phyloP scores from a whole-genome alignment of 768 basidiomycete genomes.

The Polyporus arcularius region DNA sequence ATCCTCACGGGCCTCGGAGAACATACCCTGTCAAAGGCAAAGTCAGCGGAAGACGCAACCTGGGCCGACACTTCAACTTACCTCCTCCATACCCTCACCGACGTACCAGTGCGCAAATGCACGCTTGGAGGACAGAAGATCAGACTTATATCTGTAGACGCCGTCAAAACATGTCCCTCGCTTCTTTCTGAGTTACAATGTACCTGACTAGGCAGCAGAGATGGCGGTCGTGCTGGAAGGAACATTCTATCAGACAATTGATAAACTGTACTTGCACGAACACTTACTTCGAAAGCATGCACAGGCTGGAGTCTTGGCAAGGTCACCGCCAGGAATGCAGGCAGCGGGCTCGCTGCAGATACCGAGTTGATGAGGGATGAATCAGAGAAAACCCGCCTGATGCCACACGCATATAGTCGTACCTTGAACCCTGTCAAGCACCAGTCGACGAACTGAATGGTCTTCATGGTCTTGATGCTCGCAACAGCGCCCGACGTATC shows the following conservation, averaged over 20 bases:
- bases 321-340: slow-evolving; percentile 89
- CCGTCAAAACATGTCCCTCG: neutral
- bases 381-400: slow-evolving; percentile 24
- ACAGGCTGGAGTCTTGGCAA: slow-evolving; percentile 94
- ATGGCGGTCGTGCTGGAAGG: slow-evolving; percentile 80
- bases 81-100: slow-evolving; percentile 99
- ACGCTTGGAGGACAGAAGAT: slow-evolving; percentile 95
- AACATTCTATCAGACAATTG: neutral
- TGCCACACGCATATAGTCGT: slow-evolving; percentile 1
- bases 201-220: slow-evolving; percentile 88
- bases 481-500: slow-evolving; percentile 92
- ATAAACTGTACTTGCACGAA: neutral
- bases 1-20: slow-evolving; percentile 97
- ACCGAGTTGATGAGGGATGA: slow-evolving; percentile 70
- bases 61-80: slow-evolving; percentile 20
- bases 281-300: slow-evolving; percentile 90
- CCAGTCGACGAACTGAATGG: slow-evolving; percentile 99
- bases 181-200: slow-evolving; percentile 17
- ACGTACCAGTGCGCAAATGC: slow-evolving; percentile 95
- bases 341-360: slow-evolving; percentile 97
- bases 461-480: slow-evolving; percentile 95
- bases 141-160: slow-evolving; percentile 89
- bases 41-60: slow-evolving; percentile 11
- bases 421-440: slow-evolving; percentile 96
- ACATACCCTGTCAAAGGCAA: slow-evolving; percentile 69